phyloP scores from a whole-genome alignment of 176 grass and related monocot species.

The Otatea glauca region DNA sequence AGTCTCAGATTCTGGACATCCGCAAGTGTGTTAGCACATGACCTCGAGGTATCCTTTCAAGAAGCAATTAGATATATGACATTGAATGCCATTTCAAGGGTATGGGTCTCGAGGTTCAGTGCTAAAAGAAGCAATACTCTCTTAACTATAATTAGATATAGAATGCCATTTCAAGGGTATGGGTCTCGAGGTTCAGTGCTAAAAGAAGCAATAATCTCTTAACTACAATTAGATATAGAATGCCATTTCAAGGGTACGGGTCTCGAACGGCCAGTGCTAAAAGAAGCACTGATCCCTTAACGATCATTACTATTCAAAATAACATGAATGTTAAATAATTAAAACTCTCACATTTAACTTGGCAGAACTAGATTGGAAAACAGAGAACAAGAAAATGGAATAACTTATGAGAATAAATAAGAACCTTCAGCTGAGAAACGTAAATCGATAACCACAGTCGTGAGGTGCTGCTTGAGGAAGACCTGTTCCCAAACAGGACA shows the following conservation, averaged over 20 bases:
- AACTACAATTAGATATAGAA: constrained; percentile 25
- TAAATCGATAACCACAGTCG: constrained; percentile 80
- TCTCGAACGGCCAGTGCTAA: neutral
- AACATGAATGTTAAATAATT: neutral
- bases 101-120: neutral
- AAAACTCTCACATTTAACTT: constrained; percentile 8
- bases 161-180: neutral
- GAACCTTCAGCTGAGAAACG: constrained; percentile 90
- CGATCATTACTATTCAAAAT: neutral
- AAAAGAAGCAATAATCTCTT: neutral
- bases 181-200: neutral
- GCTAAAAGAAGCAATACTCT: neutral
- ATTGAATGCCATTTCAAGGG: neutral
- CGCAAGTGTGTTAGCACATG: constrained; percentile 35
- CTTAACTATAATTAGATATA: constrained; percentile 20
- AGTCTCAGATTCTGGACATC: constrained; percentile 49
- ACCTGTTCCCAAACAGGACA: constrained; percentile 58
- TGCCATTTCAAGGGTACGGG: neutral
- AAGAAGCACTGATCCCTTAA: neutral
- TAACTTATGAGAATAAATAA: neutral
- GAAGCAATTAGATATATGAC: constrained; percentile 12
- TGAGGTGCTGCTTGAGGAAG: constrained; percentile 95
- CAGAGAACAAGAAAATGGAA: constrained; percentile 33
- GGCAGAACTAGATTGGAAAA: neutral
- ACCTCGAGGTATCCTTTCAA: constrained; percentile 1